Evolutionary conservation across 2,329 filamentous ascomycete genomes (phyloP).

Genomic region (Botryotinia convoluta): DNA sequence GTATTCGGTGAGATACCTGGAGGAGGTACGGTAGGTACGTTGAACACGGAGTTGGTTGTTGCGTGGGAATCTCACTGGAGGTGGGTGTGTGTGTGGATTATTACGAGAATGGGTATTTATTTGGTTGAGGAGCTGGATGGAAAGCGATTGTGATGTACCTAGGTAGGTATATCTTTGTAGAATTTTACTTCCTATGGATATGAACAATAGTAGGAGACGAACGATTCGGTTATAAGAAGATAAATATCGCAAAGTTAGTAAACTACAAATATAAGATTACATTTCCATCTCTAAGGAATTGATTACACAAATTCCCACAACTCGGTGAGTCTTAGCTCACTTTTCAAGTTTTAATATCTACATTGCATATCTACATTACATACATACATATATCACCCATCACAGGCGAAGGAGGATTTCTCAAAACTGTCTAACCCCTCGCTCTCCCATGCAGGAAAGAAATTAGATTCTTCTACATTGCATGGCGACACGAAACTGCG

Average conservation of each 20-base stretch:
- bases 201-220: too few species aligned
- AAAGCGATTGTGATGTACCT: not conserved
- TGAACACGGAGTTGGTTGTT: not conserved
- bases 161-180: too few species aligned
- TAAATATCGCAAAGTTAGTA: not conserved
- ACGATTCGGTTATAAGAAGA: not conserved
- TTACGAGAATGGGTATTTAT: not conserved
- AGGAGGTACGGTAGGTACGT: not conserved
- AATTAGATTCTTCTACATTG: not conserved
- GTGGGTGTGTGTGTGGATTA: not conserved
- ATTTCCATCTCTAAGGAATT: not conserved
- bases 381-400: not conserved
- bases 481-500: not conserved
- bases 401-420: conserved; percentile 12
- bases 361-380: not conserved
- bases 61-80: too few species aligned
- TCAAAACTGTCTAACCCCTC: not conserved
- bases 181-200: not conserved
- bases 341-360: not conserved
- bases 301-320: not conserved
- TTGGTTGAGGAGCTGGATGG: not conserved
- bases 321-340: not conserved
- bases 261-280: not conserved
- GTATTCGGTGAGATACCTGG: conserved; percentile 9
- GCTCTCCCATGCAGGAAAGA: conserved; percentile 3